Evolutionary conservation across 1,284 basidiomycete genomes (phyloP).

Genomic region (Prillingera fragicola): DNA sequence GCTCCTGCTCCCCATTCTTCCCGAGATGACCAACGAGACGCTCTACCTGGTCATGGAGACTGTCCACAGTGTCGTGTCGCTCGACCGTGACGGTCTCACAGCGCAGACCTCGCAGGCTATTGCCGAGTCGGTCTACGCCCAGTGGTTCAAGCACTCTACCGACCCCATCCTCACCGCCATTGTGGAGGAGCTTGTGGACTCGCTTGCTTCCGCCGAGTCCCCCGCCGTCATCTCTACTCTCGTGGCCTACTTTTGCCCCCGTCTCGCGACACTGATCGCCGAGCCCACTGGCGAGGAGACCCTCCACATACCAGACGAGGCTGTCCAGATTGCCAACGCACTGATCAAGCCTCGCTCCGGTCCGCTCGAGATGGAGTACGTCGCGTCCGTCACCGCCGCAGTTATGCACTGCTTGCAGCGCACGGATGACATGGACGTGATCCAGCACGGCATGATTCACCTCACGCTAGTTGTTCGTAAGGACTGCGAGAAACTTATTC

Average conservation of each 20-base stretch:
- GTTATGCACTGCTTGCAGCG: conserved; percentile 64
- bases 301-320: conserved; percentile 64
- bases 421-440: conserved; percentile 74
- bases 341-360: conserved; percentile 60
- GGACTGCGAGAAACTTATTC: conserved; percentile 70
- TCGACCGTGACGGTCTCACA: conserved; percentile 67
- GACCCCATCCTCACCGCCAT: conserved; percentile 86
- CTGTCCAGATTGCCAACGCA: conserved; percentile 71
- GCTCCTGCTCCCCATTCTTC: conserved; percentile 75
- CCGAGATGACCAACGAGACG: conserved; percentile 76
- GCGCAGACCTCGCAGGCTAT: conserved; percentile 61
- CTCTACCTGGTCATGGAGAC: conserved; percentile 86
- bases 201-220: conserved; percentile 57
- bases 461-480: conserved; percentile 81
- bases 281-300: conserved; percentile 55
- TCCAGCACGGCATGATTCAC: conserved; percentile 77
- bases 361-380: conserved; percentile 70
- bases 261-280: conserved; percentile 63
- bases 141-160: conserved; percentile 78
- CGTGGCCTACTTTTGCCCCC: conserved; percentile 66
- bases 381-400: conserved; percentile 64
- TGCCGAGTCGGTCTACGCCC: conserved; percentile 61
- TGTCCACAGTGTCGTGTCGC: conserved; percentile 66
- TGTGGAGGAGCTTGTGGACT: conserved; percentile 71
- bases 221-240: conserved; percentile 48